Percentiles rank a stretch among this genome's conserved stretches.
Conservation (phyloP, 257 asterid species). For the Solanum corneliomulleri region DNA sequence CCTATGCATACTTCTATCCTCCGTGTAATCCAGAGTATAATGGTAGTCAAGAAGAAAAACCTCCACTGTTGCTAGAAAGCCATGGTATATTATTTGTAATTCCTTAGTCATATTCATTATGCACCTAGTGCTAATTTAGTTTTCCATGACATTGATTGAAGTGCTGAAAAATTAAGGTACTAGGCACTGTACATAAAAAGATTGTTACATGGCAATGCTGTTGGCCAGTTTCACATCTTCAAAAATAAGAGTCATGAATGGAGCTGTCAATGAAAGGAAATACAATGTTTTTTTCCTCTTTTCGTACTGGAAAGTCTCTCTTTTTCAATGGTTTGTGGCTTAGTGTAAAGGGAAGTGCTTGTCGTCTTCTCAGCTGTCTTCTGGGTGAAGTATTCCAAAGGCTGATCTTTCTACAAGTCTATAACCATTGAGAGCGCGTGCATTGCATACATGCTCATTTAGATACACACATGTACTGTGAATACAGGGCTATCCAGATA, state of each 20-base stretch:
- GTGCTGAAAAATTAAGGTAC: not conserved
- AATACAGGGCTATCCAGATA: not conserved
- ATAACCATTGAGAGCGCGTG: not conserved
- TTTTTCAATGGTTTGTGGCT: not conserved
- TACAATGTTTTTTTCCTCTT: not conserved
- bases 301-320: not conserved
- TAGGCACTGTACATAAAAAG: not conserved
- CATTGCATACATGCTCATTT: not conserved
- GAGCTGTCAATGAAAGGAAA: not conserved
- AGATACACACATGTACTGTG: not conserved
- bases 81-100: conserved; percentile 41
- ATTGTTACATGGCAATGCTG: not conserved
- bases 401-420: not conserved
- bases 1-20: conserved; percentile 88
- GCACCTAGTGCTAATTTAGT: not conserved
- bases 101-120: not conserved
- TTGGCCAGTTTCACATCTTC: not conserved
- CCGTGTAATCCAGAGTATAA: conserved; percentile 78
- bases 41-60: conserved; percentile 59
- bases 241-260: not conserved
- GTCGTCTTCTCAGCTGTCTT: not conserved
- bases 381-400: not conserved
- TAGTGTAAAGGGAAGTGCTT: not conserved
- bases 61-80: conserved; percentile 83
- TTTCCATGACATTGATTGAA: not conserved